Evolutionary conservation across 768 basidiomycete genomes (phyloP).

Genomic region (Tricholoma saponaceum): DNA sequence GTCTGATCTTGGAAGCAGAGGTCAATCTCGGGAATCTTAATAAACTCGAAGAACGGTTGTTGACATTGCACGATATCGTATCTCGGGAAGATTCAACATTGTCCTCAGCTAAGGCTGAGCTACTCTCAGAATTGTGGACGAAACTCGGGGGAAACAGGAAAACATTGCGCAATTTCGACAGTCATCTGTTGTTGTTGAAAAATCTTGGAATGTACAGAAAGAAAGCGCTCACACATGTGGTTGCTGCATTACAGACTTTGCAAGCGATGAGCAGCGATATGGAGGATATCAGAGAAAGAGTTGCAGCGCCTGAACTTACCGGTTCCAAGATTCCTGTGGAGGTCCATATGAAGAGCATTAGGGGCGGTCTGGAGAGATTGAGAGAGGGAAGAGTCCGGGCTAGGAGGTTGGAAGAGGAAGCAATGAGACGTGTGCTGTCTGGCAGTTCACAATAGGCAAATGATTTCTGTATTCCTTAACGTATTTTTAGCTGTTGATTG

Average conservation of each 20-base stretch:
- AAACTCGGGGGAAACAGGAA: slow-evolving; percentile 57
- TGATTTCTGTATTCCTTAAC: not conserved
- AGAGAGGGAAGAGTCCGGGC: slow-evolving; percentile 54
- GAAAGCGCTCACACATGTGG: slow-evolving; percentile 63
- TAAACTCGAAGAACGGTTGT: slow-evolving; percentile 57
- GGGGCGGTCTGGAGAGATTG: slow-evolving; percentile 56
- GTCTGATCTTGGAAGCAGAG: slow-evolving; percentile 68
- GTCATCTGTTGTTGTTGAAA: slow-evolving; percentile 49
- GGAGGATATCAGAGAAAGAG: slow-evolving; percentile 71
- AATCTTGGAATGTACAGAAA: slow-evolving; percentile 55
- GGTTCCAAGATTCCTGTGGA: slow-evolving; percentile 61
- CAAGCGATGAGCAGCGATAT: slow-evolving; percentile 66
- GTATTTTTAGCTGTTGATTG: not conserved
- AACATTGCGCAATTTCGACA: slow-evolving; percentile 44
- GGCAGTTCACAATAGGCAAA: slow-evolving; percentile 2
- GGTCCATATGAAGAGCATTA: slow-evolving; percentile 74
- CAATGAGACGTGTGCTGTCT: slow-evolving; percentile 27
- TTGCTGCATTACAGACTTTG: slow-evolving; percentile 57
- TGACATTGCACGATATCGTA: slow-evolving; percentile 53
- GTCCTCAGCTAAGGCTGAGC: slow-evolving; percentile 40
- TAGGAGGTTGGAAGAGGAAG: slow-evolving; percentile 40
- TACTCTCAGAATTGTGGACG: slow-evolving; percentile 70
- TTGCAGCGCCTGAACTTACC: slow-evolving; percentile 61
- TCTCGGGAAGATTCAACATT: slow-evolving; percentile 52
- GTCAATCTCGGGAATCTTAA: slow-evolving; percentile 51